Evolutionary conservation across 192 early-diverging fungal genomes (phyloP).

Genomic region (Backusella tarrabulga): DNA sequence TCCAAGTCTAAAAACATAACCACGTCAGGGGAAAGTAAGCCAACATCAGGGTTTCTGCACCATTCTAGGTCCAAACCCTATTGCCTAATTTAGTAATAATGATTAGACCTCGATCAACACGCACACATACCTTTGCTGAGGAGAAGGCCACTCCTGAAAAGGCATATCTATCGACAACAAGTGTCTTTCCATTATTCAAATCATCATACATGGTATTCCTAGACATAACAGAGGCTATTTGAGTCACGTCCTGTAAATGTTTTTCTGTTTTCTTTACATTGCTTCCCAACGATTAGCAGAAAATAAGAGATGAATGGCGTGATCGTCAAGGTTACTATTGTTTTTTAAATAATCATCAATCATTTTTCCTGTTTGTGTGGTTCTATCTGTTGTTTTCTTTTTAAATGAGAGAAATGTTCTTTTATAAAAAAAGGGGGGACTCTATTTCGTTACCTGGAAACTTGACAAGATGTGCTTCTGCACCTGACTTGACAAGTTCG

Average conservation of each 20-base stretch:
- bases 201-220: constrained; percentile 58
- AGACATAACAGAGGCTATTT: background rate
- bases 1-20: constrained; percentile 88
- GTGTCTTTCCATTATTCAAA: constrained; percentile 65
- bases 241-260: background rate
- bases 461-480: constrained; percentile 59
- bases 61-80: constrained; percentile 79
- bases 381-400: constrained; percentile 60
- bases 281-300: constrained; percentile 96
- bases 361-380: constrained; percentile 87
- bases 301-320: constrained; percentile 89
- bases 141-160: constrained; percentile 95
- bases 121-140: constrained; percentile 68
- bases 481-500: constrained; percentile 44
- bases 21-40: constrained; percentile 81
- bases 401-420: background rate
- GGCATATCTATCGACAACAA: constrained; percentile 93
- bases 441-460: constrained; percentile 69
- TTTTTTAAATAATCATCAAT: constrained; percentile 84
- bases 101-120: background rate
- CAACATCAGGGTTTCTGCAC: constrained; percentile 86
- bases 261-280: constrained; percentile 49
- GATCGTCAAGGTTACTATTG: constrained; percentile 68
- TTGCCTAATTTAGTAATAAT: background rate
- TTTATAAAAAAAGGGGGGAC: no score